Base-by-base conservation (phyloP, 306 rosid species). In the Ziziphus jujuba region DNA sequence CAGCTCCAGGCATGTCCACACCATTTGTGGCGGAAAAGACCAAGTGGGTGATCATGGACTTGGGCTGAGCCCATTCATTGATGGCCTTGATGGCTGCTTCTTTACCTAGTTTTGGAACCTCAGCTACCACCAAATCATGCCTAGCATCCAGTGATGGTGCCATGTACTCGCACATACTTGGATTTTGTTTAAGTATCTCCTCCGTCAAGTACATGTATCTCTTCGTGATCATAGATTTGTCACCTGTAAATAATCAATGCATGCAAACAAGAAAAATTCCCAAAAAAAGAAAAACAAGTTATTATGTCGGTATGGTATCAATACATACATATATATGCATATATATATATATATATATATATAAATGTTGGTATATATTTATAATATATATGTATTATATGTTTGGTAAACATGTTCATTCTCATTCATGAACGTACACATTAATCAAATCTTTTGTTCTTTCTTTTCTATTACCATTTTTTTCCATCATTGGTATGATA, bases 1-100 rank as follows among this genome's bases (percentile, higher is more conserved):
- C 90, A 0, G 88, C 88, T 0, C 88, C 90, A 2, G 88, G 96
- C 92, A 89, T 86, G 75, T 84, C 96, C 0, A 86, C 88, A 57
- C 92, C 92, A 64, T 90, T 84, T 0, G 85, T 84, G 70, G 96
- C 84, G 81, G 89, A 87, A 52, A 89, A 81, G 45, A 89, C 77
- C 2, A 89, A 31, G 50, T 84, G 92, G 7, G 92, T 89, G n/a
- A 89, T 84, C 72, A 87, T 87, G 19, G 90, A 87, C 24, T 78
- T 86, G 34, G 92, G 87, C 20, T 84, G 72, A 70, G 89, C 87
- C 87, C 84, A 84, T 49, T 84, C 87, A n/a, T 71, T 73, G 11
- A 81, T 74, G 65, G 85, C 84, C 75, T 87, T 87, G 0, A 59
- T n/a, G 23, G 53, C 66, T 7, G 93, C 93, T 23, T 84, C 89